These are phyloP conservation scores for Colletotrichum phormii DNA, from an alignment of 2,329 filamentous ascomycete species.

Conservation along the genomic window DNA sequence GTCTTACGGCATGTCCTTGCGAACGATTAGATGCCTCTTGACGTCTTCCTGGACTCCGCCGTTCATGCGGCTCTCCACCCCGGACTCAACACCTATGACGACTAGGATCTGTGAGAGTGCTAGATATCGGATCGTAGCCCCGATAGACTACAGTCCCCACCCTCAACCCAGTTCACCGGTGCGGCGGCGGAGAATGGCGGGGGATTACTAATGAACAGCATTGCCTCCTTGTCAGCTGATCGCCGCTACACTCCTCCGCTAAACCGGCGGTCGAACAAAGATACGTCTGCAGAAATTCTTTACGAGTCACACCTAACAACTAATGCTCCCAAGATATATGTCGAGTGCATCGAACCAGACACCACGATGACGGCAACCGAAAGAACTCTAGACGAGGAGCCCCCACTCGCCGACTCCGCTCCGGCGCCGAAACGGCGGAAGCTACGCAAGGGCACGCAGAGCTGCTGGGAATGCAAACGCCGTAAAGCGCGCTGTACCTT, in stretches of 20 bases:
- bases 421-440: conserved; percentile 25
- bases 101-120: background rate
- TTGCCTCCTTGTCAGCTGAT: background rate
- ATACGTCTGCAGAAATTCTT: background rate
- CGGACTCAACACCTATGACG: background rate
- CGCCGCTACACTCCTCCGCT: background rate
- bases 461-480: conserved; percentile 36
- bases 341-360: background rate
- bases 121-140: background rate
- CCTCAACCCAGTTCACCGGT: background rate
- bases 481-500: conserved; percentile 28
- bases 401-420: background rate
- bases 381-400: background rate
- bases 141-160: background rate
- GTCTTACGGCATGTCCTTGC: too few species aligned
- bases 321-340: background rate
- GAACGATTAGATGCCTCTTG: too few species aligned
- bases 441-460: conserved; percentile 32
- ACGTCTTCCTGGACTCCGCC: background rate
- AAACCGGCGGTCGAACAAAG: conserved; percentile 25
- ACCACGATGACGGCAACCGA: background rate
- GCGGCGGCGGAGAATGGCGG: background rate
- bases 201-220: conserved; percentile 23
- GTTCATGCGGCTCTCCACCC: background rate
- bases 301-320: background rate